Percentiles rank a stretch among this genome's conserved stretches.
These are phyloP conservation scores for Xylaria sp. DNA, from an alignment of 2,329 filamentous ascomycete genomes.

Conservation along the genomic window DNA sequence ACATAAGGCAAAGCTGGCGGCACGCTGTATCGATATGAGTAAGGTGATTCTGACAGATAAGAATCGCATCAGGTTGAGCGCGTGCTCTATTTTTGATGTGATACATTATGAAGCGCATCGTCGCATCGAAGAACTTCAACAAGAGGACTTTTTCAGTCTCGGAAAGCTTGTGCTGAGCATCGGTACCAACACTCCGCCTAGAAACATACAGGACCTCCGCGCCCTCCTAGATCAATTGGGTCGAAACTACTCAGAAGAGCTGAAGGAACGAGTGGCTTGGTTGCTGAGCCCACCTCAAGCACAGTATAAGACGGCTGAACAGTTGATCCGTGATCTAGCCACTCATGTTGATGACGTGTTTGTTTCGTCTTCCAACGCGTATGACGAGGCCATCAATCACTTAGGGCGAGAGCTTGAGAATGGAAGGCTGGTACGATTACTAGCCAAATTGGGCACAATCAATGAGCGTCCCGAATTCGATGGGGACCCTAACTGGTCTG, in stretches of 20 bases:
- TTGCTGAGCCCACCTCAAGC: constrained; percentile 75
- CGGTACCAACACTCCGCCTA: constrained; percentile 72
- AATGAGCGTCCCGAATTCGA: constrained; percentile 91
- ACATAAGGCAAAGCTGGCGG: constrained; percentile 82
- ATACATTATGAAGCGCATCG: constrained; percentile 80
- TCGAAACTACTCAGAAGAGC: constrained; percentile 79
- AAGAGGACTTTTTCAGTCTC: constrained; percentile 87
- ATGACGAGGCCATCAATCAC: constrained; percentile 78
- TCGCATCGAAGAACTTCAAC: constrained; percentile 79
- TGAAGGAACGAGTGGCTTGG: constrained; percentile 85
- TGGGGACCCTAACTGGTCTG: constrained; percentile 82
- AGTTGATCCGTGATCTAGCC: constrained; percentile 82
- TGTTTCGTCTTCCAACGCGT: constrained; percentile 81
- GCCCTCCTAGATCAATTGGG: constrained; percentile 80
- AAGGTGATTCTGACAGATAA: constrained; percentile 93
- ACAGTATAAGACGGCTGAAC: constrained; percentile 76
- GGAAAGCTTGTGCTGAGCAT: constrained; percentile 87
- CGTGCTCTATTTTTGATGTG: constrained; percentile 90
- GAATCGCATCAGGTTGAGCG: constrained; percentile 87
- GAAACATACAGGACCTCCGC: constrained; percentile 69
- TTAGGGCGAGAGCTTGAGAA: constrained; percentile 89
- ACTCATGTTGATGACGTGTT: constrained; percentile 79
- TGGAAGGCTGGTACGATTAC: constrained; percentile 81
- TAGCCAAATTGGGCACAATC: constrained; percentile 84
- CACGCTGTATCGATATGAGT: constrained; percentile 84